phyloP scores from a whole-genome alignment of 306 rosid genomes.

The Ziziphus jujuba region DNA sequence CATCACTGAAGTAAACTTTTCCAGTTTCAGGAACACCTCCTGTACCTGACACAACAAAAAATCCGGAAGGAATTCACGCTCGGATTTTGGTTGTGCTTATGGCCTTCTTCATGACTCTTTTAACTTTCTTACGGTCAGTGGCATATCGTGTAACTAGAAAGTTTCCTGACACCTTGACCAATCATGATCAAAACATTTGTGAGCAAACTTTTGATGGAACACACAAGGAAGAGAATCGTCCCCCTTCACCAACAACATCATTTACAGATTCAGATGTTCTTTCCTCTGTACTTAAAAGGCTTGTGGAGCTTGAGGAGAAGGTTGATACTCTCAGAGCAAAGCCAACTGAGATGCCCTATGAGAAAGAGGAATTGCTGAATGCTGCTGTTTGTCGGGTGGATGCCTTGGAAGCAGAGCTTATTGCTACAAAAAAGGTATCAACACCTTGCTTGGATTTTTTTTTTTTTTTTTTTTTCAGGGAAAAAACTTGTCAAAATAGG shows the following conservation, averaged over 20 bases:
- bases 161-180: conserved; percentile 38
- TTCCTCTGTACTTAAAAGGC: conserved; percentile 62
- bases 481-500: neutral
- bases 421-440: conserved; percentile 87
- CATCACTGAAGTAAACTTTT: conserved; percentile 3
- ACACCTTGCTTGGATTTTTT: neutral
- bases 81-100: conserved; percentile 55
- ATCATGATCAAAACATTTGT: conserved; percentile 33
- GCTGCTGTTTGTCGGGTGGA: conserved; percentile 98
- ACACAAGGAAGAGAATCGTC: conserved; percentile 33
- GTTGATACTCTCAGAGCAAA: conserved; percentile 73
- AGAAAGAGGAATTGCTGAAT: conserved; percentile 90
- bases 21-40: conserved; percentile 56
- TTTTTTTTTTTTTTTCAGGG: neutral
- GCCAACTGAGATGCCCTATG: conserved; percentile 91
- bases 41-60: conserved; percentile 31
- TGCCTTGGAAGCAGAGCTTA: conserved; percentile 94
- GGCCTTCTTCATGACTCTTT: conserved; percentile 60
- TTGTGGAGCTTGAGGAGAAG: conserved; percentile 88
- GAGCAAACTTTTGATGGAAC: conserved; percentile 32
- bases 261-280: conserved; percentile 44
- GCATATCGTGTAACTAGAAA: conserved; percentile 48
- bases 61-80: conserved; percentile 50
- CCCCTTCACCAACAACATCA: conserved; percentile 47
- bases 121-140: conserved; percentile 46